A percentile compares a stretch with the other conserved stretches of the same genome.
Conservation (phyloP, 2,329 filamentous ascomycete genomes). For the Diaporthe eres region DNA sequence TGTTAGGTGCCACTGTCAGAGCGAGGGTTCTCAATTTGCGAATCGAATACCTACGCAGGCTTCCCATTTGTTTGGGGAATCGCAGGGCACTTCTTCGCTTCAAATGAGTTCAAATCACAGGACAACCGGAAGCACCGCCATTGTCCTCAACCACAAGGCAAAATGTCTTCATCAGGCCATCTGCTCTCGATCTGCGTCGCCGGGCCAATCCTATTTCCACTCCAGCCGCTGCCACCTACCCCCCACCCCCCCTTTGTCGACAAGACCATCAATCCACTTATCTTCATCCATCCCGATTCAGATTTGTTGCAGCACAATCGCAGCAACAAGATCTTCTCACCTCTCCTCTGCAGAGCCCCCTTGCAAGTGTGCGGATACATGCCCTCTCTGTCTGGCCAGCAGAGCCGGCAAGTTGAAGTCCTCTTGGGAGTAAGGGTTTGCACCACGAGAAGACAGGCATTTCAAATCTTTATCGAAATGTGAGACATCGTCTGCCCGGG, state of each 20-base stretch:
- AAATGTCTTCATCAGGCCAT: no score
- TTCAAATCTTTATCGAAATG: neutral
- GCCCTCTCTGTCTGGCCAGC: neutral
- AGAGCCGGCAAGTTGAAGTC: neutral
- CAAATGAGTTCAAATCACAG: neutral
- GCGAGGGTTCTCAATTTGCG: no score
- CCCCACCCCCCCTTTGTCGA: no score
- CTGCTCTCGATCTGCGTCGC: no score
- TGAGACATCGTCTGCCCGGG: no score
- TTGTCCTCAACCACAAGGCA: neutral
- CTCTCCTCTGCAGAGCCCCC: neutral
- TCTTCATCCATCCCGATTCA: neutral
- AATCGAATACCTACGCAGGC: neutral
- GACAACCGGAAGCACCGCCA: neutral
- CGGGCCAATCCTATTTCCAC: no score
- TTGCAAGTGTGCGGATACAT: neutral
- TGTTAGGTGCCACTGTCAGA: no score
- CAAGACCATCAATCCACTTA: neutral
- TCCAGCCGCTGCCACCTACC: no score
- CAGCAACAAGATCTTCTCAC: neutral
- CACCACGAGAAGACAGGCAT: neutral
- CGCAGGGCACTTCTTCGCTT: neutral
- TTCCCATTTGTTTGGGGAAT: neutral
- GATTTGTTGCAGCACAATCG: neutral
- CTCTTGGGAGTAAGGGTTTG: neutral